These are phyloP conservation scores for Sphaerulina musiva DNA, from an alignment of 2,329 filamentous ascomycete genomes.

Conservation along the genomic window DNA sequence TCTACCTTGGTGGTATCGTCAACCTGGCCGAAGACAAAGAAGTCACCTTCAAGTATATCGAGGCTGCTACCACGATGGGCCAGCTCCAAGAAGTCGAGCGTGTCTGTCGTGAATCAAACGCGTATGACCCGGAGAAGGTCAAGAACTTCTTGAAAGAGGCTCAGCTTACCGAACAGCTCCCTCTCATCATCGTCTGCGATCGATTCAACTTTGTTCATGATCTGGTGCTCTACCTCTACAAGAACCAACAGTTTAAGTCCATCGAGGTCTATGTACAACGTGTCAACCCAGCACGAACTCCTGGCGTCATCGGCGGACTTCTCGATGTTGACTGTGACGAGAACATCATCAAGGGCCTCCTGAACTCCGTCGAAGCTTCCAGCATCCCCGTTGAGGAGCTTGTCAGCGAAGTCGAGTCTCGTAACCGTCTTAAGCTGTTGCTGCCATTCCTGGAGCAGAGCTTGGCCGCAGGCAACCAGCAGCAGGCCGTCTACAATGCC, in stretches of 20 bases:
- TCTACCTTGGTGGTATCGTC: slow-evolving; percentile 96
- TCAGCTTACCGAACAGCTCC: slow-evolving; percentile 81
- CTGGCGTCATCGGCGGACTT: slow-evolving; percentile 85
- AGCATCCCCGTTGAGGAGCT: slow-evolving; percentile 91
- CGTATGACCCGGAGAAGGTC: slow-evolving; percentile 89
- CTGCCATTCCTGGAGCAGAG: slow-evolving; percentile 94
- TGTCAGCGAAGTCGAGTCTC: slow-evolving; percentile 86
- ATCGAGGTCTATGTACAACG: slow-evolving; percentile 98
- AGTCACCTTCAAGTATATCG: slow-evolving; percentile 98
- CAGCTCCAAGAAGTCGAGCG: slow-evolving; percentile 95
- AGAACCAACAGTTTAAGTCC: slow-evolving; percentile 98
- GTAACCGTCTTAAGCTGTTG: slow-evolving; percentile 91
- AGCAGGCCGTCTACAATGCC: slow-evolving; percentile 94
- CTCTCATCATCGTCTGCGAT: slow-evolving; percentile 96
- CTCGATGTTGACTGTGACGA: slow-evolving; percentile 97
- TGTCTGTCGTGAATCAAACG: slow-evolving; percentile 73
- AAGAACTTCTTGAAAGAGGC: slow-evolving; percentile 99
- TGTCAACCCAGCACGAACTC: slow-evolving; percentile 85
- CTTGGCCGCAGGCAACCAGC: slow-evolving; percentile 80
- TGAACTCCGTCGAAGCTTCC: slow-evolving; percentile 74
- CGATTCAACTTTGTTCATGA: slow-evolving; percentile 99
- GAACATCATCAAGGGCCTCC: slow-evolving; percentile 85
- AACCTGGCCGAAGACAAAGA: slow-evolving; percentile 93
- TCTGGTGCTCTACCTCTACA: slow-evolving; percentile 90
- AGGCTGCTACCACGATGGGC: slow-evolving; percentile 87